These are phyloP conservation scores for Eragrostis curvula DNA, from an alignment of 176 grass and related monocot genomes.

Conservation along the genomic window DNA sequence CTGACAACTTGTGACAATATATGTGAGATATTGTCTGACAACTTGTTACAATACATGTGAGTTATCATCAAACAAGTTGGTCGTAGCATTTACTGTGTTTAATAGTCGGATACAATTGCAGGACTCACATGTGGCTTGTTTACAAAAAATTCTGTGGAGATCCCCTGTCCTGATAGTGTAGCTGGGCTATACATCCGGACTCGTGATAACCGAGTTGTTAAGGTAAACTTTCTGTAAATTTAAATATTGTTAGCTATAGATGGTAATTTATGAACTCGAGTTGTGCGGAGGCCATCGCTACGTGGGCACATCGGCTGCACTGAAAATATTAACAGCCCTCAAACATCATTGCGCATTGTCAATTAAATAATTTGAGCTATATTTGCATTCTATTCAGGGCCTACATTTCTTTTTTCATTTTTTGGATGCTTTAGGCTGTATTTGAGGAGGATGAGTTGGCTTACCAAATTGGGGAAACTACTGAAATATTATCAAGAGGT, in stretches of 20 bases:
- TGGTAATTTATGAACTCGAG: background rate
- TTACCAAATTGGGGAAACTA: constrained; percentile 98
- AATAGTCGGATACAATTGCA: constrained; percentile 45
- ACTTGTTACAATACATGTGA: background rate
- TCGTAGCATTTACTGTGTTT: constrained; percentile 5
- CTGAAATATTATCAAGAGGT: constrained; percentile 85
- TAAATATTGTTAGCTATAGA: background rate
- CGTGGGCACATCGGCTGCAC: background rate
- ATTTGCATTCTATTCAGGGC: background rate
- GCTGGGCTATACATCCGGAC: constrained; percentile 88
- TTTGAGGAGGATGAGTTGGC: constrained; percentile 85
- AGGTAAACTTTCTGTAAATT: constrained; percentile 50
- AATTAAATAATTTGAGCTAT: background rate
- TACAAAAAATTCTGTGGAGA: constrained; percentile 68
- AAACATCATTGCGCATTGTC: background rate
- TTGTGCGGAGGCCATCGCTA: background rate
- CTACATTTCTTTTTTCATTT: background rate
- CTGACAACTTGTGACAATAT: background rate
- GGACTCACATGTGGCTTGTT: constrained; percentile 93
- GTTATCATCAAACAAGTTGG: background rate
- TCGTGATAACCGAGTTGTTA: constrained; percentile 73
- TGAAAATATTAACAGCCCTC: background rate
- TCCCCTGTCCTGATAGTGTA: constrained; percentile 85
- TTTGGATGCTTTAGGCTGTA: constrained; percentile 60
- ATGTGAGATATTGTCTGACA: background rate